A percentile compares a stretch with the other conserved stretches of the same genome.
Evolutionary conservation across 768 basidiomycete species (phyloP).

Genomic region (Collybia mongolica): DNA sequence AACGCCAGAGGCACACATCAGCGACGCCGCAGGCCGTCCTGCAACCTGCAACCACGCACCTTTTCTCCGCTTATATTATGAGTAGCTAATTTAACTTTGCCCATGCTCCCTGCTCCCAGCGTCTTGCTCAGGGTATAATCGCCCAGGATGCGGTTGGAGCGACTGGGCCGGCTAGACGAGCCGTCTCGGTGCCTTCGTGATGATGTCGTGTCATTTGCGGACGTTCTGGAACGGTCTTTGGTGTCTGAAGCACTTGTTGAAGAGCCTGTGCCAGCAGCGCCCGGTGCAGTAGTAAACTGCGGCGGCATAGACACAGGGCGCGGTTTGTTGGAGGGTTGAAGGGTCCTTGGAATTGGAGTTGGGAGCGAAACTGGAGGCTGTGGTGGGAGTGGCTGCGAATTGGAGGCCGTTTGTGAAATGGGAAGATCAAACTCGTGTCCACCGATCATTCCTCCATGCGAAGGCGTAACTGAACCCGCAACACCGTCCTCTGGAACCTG

Average conservation of each 20-base stretch:
- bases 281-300: slow-evolving; percentile 37
- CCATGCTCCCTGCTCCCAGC: slow-evolving; percentile 97
- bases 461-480: slow-evolving; percentile 40
- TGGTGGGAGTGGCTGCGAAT: slow-evolving; percentile 20
- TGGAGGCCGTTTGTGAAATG: slow-evolving; percentile 34
- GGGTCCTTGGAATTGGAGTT: slow-evolving; percentile 11
- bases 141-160: slow-evolving; percentile 69
- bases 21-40: not conserved
- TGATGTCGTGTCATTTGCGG: slow-evolving; percentile 17
- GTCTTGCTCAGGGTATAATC: slow-evolving; percentile 98
- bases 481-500: slow-evolving; percentile 48
- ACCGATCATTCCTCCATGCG: slow-evolving; percentile 52
- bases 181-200: slow-evolving; percentile 30
- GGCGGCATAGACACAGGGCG: slow-evolving; percentile 79
- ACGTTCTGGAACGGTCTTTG: slow-evolving; percentile 29
- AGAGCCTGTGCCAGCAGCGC: slow-evolving; percentile 12
- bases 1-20: slow-evolving; percentile 1
- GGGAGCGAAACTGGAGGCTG: slow-evolving; percentile 8
- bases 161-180: slow-evolving; percentile 25
- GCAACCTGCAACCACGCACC: slow-evolving; percentile 47
- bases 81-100: slow-evolving; percentile 95
- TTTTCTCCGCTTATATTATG: slow-evolving; percentile 90
- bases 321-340: slow-evolving; percentile 40
- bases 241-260: slow-evolving; percentile 30
- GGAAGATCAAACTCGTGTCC: slow-evolving; percentile 70